Evolutionary conservation across 495 filamentous ascomycete genomes (phyloP), one percentile per base, ranked within the genome.

Genomic region (Penicillium taxi): DNA sequence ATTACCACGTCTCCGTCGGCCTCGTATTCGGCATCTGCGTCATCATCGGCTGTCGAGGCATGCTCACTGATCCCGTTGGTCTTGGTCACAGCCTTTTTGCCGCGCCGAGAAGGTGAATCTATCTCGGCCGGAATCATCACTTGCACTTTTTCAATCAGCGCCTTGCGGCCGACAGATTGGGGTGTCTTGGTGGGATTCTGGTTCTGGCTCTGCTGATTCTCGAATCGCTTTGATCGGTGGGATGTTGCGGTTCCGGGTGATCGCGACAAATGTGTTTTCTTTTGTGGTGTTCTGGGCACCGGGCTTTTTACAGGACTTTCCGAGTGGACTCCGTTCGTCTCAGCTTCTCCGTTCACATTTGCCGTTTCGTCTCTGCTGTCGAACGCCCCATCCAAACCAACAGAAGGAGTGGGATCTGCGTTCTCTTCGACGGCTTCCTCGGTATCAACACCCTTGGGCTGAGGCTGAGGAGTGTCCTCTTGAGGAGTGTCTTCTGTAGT

Each of bases 131-230:
- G 45, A 12, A 67, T 31, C 26, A 67, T 27, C 14, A 66, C 47
- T 35, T 62, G 49, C 12, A 67, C 26, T 36, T 67, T 58, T 35
- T 67, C 63, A n/a, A 67, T 58, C 17, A 65, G 37, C 2, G 63
- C 53, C 30, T 67, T 67, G 27, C 58, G 59, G 20, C 28, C 56
- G 29, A 54, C 53, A 1, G 63, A 62, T 9, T 52, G 50, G 3
- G 53, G 50, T 3, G 50, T 53, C n/a, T 45, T 56, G n/a, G 42
- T 12, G n/a, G 26, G 39, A 2, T 44, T 39, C 8, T 39, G 43
- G 4, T 44, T 28, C 7, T 45, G 34, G 7, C 37, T 45, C 6
- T n/a, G n/a, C 50, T 24, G 22, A 11, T 6, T 6, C 22, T 24
- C 22, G 22, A 11, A 6, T 24, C 37, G n/a, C 26, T 55, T 54